phyloP scores from a whole-genome alignment of 345 rosid species.

The Combretum micranthum region DNA sequence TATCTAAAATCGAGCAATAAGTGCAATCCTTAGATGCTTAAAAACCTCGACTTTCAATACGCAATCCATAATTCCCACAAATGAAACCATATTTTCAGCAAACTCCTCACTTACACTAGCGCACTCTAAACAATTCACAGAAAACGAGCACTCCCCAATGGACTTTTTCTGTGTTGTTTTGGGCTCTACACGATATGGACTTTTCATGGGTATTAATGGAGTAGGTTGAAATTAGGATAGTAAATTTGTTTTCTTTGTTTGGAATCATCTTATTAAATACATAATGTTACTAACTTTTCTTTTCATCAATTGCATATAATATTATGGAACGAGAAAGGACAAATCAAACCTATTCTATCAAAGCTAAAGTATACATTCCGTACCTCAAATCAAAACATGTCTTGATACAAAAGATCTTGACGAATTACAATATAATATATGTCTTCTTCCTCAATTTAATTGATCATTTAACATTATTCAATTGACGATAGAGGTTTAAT shows the following conservation, averaged over 20 bases:
- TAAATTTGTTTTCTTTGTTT: neutral
- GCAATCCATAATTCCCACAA: slow-evolving; percentile 59
- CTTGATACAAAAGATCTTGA: too few relatives aligned
- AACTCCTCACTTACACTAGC: slow-evolving; percentile 50
- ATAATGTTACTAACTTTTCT: neutral
- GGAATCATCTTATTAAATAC: neutral
- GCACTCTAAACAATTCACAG: slow-evolving; percentile 47
- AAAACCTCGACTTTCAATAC: slow-evolving; percentile 60
- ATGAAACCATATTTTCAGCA: slow-evolving; percentile 51
- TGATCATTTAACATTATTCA: too few relatives aligned
- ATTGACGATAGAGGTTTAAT: too few relatives aligned
- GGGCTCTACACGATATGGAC: neutral
- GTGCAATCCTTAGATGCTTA: too few relatives aligned
- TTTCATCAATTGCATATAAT: neutral
- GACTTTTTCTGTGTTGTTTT: too few relatives aligned
- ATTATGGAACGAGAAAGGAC: neutral
- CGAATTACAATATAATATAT: too few relatives aligned
- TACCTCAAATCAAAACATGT: too few relatives aligned
- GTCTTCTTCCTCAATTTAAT: too few relatives aligned
- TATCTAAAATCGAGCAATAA: too few relatives aligned
- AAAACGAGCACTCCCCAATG: slow-evolving; percentile 45
- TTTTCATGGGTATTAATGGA: neutral
- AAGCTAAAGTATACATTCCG: too few relatives aligned
- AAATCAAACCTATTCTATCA: too few relatives aligned
- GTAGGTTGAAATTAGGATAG: neutral